Conservation (phyloP, 495 filamentous ascomycete genomes). For the Lasiosphaeria hispida region DNA sequence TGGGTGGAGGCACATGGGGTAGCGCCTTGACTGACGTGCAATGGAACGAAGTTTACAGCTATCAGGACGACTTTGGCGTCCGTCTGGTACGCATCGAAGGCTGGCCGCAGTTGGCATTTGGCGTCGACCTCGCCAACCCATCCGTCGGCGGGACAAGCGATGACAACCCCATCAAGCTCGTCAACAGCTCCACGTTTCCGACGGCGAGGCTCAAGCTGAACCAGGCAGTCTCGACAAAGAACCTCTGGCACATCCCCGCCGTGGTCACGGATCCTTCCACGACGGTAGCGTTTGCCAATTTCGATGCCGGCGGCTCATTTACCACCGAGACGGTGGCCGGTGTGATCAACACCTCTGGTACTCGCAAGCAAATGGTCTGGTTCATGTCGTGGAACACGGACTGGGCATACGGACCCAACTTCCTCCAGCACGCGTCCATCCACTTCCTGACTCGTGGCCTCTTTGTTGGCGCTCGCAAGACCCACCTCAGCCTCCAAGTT, state of each 20-base stretch:
- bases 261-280: constrained; percentile 49
- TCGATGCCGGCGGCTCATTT: constrained; percentile 36
- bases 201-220: constrained; percentile 43
- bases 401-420: constrained; percentile 54
- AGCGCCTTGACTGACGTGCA: constrained; percentile 54
- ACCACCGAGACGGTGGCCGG: constrained; percentile 40
- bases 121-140: constrained; percentile 28
- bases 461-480: constrained; percentile 51
- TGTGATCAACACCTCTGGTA: constrained; percentile 56
- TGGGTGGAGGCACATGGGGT: constrained; percentile 39
- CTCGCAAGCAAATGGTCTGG: constrained; percentile 58
- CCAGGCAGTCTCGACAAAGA: constrained; percentile 49
- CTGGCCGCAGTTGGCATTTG: constrained; percentile 51
- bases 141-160: constrained; percentile 39
- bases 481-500: constrained; percentile 56
- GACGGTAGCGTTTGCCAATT: constrained; percentile 51
- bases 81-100: constrained; percentile 59
- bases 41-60: constrained; percentile 54
- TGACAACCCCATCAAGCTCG: constrained; percentile 49
- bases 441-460: constrained; percentile 57
- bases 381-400: constrained; percentile 51
- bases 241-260: constrained; percentile 56
- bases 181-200: constrained; percentile 43
- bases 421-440: constrained; percentile 59
- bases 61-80: constrained; percentile 54